Base-by-base conservation (phyloP, 805 yeast species). In the Dipodascopsis uninucleata region DNA sequence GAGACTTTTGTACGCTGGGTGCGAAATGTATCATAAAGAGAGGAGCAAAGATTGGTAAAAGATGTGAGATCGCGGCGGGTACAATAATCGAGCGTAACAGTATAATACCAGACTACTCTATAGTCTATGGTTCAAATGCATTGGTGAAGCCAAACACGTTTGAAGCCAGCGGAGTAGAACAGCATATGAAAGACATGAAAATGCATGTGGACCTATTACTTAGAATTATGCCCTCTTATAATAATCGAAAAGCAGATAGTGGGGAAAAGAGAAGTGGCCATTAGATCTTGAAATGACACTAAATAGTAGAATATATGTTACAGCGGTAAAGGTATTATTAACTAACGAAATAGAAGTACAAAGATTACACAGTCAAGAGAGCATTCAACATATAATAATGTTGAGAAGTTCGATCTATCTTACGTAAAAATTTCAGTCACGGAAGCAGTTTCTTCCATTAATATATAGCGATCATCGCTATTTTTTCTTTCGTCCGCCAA, bases 131-230 rank as follows among this genome's bases (percentile, higher is more conserved):
- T 29, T 41, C 39, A 12, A 18, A 16, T 3, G 41, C 16, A 4
- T 36, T 36, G 12, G 23, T 25, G 10, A 23, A 33, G 22, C 39
- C 26, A 23, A 33, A 22, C 8, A 44, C 34, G 7, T 41, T 33
- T 10, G 44, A 34, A 17, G 37, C 31, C 16, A 28, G 31, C 38
- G 17, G 14, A 24, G 40, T 28, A 10, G 33, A 17, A 24, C 26
- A 38, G 25, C 41, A 40, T 10, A 24, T 14, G 22, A 22, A 32
- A 16, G 50, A 46, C 31, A 46, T 42, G 50, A 41, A 28, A 23
- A 36, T 46, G 43, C 50, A 46, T 25, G 28, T 37, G 21, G 50
- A 46, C 16, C 35, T 29, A 33, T 31, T 46, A n/a, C n/a, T 41
- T 34, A 26, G 39, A 31, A 23, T 32, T 10, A 33, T 46, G 50